These are phyloP conservation scores for Craterostigma plantagineum DNA, from an alignment of 257 asterid genomes.

Conservation along the genomic window DNA sequence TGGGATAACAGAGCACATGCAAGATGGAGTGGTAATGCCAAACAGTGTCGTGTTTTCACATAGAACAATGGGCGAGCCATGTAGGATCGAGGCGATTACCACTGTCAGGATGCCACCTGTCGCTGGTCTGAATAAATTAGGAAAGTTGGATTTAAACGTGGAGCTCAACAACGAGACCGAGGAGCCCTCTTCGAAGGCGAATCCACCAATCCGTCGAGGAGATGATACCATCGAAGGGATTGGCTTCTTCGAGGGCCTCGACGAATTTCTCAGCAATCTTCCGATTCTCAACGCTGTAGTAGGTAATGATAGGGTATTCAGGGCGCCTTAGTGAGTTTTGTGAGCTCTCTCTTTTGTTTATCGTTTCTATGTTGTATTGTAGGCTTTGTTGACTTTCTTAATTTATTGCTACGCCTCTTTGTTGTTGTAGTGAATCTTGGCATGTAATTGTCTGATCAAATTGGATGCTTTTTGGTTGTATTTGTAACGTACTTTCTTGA, in stretches of 20 bases:
- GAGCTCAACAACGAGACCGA: conserved; percentile 72
- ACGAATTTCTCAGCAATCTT: conserved; percentile 77
- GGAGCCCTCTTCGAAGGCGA: conserved; percentile 47
- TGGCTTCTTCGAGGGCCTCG: conserved; percentile 90
- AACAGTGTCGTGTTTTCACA: not conserved
- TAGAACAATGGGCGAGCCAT: conserved; percentile 15
- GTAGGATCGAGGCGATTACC: conserved; percentile 15
- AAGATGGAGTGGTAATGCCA: not conserved
- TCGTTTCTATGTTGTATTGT: conserved; percentile 20
- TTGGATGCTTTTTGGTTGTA: too few relatives aligned
- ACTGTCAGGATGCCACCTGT: conserved; percentile 34
- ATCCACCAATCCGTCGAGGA: conserved; percentile 42
- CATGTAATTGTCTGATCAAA: too few relatives aligned
- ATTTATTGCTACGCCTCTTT: too few relatives aligned
- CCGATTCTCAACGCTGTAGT: conserved; percentile 73
- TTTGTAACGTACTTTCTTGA: too few relatives aligned
- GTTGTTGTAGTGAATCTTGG: too few relatives aligned
- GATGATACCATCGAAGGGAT: conserved; percentile 75
- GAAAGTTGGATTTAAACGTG: conserved; percentile 81
- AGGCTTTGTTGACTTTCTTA: not conserved
- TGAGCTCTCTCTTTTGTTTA: conserved; percentile 12
- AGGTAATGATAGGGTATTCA: conserved; percentile 61
- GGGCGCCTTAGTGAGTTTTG: conserved; percentile 42
- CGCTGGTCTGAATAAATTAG: conserved; percentile 48
- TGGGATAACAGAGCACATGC: not conserved